A percentile compares a stretch with the other conserved stretches of the same genome.
Evolutionary conservation across 257 asterid species (phyloP).

Genomic region (Perilla frutescens): DNA sequence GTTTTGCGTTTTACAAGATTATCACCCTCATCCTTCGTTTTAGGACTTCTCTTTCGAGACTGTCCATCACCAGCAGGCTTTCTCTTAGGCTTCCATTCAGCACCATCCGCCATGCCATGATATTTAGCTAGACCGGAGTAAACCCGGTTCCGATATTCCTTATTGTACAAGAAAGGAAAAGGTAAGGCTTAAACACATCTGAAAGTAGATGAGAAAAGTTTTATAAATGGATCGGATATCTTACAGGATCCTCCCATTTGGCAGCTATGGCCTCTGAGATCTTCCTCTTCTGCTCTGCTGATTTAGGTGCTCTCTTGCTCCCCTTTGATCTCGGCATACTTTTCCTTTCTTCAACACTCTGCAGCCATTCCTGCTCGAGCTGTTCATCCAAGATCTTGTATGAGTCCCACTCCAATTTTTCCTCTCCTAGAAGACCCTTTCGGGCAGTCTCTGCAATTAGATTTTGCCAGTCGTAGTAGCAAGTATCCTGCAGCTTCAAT

Average conservation of each 20-base stretch:
- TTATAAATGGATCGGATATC: constrained; percentile 28
- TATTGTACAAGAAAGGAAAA: constrained; percentile 10
- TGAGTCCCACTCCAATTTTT: constrained; percentile 83
- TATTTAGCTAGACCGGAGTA: constrained; percentile 68
- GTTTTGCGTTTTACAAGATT: constrained; percentile 39
- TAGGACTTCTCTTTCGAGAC: constrained; percentile 48
- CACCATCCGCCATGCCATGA: constrained; percentile 64
- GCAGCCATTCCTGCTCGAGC: constrained; percentile 68
- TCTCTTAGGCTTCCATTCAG: constrained; percentile 65
- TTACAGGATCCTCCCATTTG: constrained; percentile 98
- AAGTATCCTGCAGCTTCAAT: constrained; percentile 78
- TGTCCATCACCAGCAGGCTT: constrained; percentile 55
- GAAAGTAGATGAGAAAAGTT: neutral
- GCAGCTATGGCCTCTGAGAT: constrained; percentile 89
- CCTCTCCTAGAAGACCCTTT: constrained; percentile 75
- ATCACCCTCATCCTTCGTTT: constrained; percentile 44
- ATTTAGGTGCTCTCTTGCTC: constrained; percentile 87
- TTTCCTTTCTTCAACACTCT: constrained; percentile 70
- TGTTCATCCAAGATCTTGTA: constrained; percentile 59
- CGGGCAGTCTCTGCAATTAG: constrained; percentile 75
- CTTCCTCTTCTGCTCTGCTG: constrained; percentile 90
- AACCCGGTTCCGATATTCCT: constrained; percentile 79
- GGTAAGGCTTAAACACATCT: neutral
- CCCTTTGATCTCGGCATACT: constrained; percentile 57
- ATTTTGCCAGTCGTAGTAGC: constrained; percentile 81